Evolutionary conservation across 2,329 filamentous ascomycete genomes (phyloP), one percentile per base, ranked within the genome.

Genomic region (Lachnellula cervina): DNA sequence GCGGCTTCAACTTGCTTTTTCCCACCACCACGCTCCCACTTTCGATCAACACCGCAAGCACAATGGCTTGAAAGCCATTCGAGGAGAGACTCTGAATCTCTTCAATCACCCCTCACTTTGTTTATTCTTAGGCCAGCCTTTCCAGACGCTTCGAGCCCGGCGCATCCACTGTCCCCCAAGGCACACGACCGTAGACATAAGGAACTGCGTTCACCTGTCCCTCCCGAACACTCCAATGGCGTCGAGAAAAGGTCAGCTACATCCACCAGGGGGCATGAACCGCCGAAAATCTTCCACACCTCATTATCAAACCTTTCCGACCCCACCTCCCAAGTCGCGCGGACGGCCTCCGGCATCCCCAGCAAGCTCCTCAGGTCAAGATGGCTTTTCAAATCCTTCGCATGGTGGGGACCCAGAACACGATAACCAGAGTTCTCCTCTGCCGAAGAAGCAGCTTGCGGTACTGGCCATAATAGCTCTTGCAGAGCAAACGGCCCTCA

Each of bases 401-500:
- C 69, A 69, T 42, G 68, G 70, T 51, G 68, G 67, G 25, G 66
- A 71, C 13, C 63, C 68, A 44, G 73, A 73, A n/a, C 52, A 65
- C 43, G 61, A 63, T 14, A 51, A 63, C 38, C 55, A 66, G 16
- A 73, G 80, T 61, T 80, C 83, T 62, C 92, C 93, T 0, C 74
- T 99, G 17, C 94, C 94, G 0, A 83, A 84, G 62, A 84, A 80
- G 63, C 94, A 97, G 75, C 86, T 99, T 58, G 80, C 85, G 5
- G 82, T 97, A 13, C 77, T 99, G 35, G 93, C 93, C 1, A 76
- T 97, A 62, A 89, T 99, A 58, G 92, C 92, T 6, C 79, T 99
- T 21, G 88, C 89, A 52, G 94, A 99, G 70, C 94, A 99, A 77
- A 97, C 93, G 0, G 94, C 94, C 0, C 81, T 99, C 68, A 99